A percentile compares a stretch with the other conserved stretches of the same genome.
These are phyloP conservation scores for Apiosordaria backusii DNA, from an alignment of 495 filamentous ascomycete species.

Conservation along the genomic window DNA sequence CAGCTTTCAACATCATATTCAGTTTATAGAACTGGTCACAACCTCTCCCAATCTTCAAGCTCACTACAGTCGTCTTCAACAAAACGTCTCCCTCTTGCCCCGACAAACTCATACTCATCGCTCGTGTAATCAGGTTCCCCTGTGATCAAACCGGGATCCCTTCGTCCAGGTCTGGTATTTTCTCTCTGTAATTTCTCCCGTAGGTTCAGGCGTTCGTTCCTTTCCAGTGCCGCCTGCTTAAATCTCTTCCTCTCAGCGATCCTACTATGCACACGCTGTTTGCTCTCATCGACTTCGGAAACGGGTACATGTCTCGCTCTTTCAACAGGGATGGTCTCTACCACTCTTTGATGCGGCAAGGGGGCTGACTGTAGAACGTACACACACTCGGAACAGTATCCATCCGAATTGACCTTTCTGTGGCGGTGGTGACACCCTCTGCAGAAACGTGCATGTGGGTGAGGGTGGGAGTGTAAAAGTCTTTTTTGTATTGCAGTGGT, in stretches of 20 bases:
- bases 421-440: constrained; percentile 2
- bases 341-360: neutral
- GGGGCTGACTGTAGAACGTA: neutral
- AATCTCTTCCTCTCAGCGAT: neutral
- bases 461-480: neutral
- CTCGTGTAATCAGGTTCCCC: neutral
- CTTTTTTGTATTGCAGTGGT: neutral
- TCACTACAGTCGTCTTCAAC: no score
- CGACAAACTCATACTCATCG: neutral
- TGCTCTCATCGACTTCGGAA: neutral
- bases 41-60: no score
- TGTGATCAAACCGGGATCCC: neutral
- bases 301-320: neutral
- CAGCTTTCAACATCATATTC: no score
- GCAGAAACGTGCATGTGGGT: neutral
- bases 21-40: no score
- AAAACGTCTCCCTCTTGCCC: neutral
- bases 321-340: neutral
- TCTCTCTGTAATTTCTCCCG: no score
- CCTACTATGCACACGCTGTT: neutral
- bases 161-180: neutral
- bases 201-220: no score
- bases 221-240: no score
- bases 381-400: constrained; percentile 12
- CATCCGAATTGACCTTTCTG: neutral